A percentile compares a stretch with the other conserved stretches of the same genome.
phyloP scores from a whole-genome alignment of 805 yeast genomes.

The Candida awuae region DNA sequence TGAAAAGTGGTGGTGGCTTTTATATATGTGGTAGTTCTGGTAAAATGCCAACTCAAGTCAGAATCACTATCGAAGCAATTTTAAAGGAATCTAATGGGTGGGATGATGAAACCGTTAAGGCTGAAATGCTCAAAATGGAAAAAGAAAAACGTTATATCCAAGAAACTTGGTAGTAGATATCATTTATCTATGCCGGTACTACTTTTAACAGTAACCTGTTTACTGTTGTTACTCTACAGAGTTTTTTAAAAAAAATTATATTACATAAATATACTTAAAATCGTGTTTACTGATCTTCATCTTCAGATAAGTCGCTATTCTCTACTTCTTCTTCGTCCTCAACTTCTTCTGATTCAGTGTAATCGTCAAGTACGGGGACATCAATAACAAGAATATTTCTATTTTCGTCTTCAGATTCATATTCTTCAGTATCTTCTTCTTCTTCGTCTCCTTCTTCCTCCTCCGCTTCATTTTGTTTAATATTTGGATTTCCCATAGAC shows the following conservation, averaged over 20 bases:
- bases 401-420: slow-evolving; percentile 4
- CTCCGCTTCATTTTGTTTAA: slow-evolving; percentile 26
- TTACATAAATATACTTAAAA: no score
- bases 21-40: slow-evolving; percentile 93
- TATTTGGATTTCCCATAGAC: slow-evolving; percentile 73
- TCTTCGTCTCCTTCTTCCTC: slow-evolving; percentile 18
- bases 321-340: slow-evolving; percentile 9
- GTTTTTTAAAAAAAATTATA: no score
- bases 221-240: not conserved
- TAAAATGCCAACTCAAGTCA: slow-evolving; percentile 76
- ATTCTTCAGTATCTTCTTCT: slow-evolving; percentile 14
- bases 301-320: slow-evolving; percentile 6
- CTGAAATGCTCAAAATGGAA: slow-evolving; percentile 53
- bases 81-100: slow-evolving; percentile 38
- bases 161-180: slow-evolving; percentile 66
- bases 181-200: not conserved
- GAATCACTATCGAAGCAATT: slow-evolving; percentile 67
- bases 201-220: slow-evolving; percentile 2
- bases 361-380: slow-evolving; percentile 10
- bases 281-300: no score
- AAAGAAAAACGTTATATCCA: slow-evolving; percentile 61
- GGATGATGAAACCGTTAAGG: slow-evolving; percentile 39
- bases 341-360: slow-evolving; percentile 2
- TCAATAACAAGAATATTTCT: slow-evolving; percentile 11
- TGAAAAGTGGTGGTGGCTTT: slow-evolving; percentile 52